These are phyloP conservation scores for Dinochytrium kinnereticum DNA, from an alignment of 371 early-diverging fungal species.

Conservation along the genomic window DNA sequence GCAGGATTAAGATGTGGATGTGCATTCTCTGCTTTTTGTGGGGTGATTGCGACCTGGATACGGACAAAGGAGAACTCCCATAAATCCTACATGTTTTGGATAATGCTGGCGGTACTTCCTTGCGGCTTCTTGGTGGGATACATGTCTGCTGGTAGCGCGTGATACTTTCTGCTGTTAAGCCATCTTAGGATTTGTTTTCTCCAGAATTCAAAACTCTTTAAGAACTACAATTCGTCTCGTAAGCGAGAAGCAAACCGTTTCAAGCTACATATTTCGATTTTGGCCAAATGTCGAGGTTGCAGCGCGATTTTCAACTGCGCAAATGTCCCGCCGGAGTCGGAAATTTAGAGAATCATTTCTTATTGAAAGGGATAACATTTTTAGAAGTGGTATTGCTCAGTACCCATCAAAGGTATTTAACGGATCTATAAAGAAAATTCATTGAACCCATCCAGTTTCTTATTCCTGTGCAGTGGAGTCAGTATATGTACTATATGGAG, in stretches of 20 bases:
- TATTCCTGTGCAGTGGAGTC: slow-evolving; percentile 8
- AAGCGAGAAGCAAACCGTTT: not conserved
- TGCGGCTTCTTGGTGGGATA: not conserved
- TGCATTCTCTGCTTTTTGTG: not conserved
- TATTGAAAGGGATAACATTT: slow-evolving; percentile 9
- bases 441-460: not conserved
- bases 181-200: too few relatives aligned
- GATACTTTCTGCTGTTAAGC: too few relatives aligned
- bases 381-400: slow-evolving; percentile 20
- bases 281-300: slow-evolving; percentile 35
- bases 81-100: not conserved
- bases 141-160: not conserved
- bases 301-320: slow-evolving; percentile 10
- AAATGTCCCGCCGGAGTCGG: slow-evolving; percentile 21
- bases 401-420: slow-evolving; percentile 24
- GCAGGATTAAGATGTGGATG: not conserved
- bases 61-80: not conserved
- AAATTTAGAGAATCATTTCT: slow-evolving; percentile 2
- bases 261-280: slow-evolving; percentile 7
- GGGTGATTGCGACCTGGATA: not conserved
- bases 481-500: slow-evolving; percentile 11
- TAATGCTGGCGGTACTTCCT: not conserved
- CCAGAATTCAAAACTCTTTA: not conserved
- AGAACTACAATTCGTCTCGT: not conserved
- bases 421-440: not conserved